Base-by-base conservation (phyloP, 202 grass and related monocot genomes). In the Saccharum hybrid region DNA sequence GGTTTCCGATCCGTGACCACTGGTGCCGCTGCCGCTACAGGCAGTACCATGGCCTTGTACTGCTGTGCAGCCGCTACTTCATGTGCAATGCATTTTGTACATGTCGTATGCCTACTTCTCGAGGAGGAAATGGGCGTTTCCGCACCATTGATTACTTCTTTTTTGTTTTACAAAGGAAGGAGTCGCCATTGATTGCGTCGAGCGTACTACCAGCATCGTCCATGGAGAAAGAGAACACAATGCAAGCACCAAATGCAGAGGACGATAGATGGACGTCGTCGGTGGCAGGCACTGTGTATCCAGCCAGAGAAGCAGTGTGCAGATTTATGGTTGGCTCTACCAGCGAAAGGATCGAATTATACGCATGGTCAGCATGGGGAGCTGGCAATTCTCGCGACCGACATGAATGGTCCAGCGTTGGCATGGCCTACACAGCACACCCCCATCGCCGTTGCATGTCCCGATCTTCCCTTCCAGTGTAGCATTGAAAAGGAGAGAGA, bases 341-440 rank as follows among this genome's bases (percentile, higher is more conserved):
- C 43, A 43, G 51, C 57, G 83, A 13, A 66, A 10, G 8, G 40
- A 10, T 56, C 68, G 54, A 46, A 43, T 5, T 36, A 38, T 39
- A 60, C 3, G 38, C 3, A 23, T 41, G 43, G 62, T 46, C 43
- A 46, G 12, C 14, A 16, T 49, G 75, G 0, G 77, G 82, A 62
- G 64, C 59, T 82, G 78, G 66, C 66, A 13, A 31, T 46, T 74
- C 61, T 49, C 30, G 36, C 68, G 67, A 66, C 82, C 82, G 72
- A 66, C 87, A 72, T 34, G 23, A 38, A 63, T 72, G 77, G 87
- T 89, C 77, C 87, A 76, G 42, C 81, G 13, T 10, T 41, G 77
- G 62, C 46, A 34, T 86, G 77, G 26, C 71, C 39, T 65, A 56
- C 70, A 57, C 72, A 15, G 13, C 10, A 51, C 62, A 41, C 57